phyloP scores from a whole-genome alignment of 805 yeast genomes.

The Yamadazyma scolyti region DNA sequence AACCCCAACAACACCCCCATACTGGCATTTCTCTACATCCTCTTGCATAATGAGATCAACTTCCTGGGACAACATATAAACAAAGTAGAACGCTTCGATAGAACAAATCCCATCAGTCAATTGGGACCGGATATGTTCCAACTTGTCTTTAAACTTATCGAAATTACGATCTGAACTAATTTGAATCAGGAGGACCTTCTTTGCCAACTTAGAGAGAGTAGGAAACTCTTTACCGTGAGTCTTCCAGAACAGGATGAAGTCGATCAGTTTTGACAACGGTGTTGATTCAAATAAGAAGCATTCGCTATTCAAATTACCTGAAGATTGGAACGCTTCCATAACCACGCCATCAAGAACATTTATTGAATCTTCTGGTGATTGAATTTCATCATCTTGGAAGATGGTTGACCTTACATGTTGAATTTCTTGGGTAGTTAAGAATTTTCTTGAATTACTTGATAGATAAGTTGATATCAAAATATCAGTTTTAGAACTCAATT shows the following conservation, averaged over 20 bases:
- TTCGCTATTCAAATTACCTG: constrained; percentile 23
- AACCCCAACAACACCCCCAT: too few species aligned
- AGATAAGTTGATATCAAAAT: constrained; percentile 9
- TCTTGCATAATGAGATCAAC: constrained; percentile 5
- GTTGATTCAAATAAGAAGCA: constrained; percentile 22
- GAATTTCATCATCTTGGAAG: not conserved
- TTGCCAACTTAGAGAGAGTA: constrained; percentile 12
- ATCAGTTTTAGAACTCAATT: constrained; percentile 6
- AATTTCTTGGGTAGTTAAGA: constrained; percentile 7
- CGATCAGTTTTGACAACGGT: constrained; percentile 9
- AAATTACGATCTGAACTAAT: constrained; percentile 13
- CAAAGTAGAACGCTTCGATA: constrained; percentile 7
- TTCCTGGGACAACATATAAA: constrained; percentile 9
- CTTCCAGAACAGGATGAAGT: constrained; percentile 17
- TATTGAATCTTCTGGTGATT: constrained; percentile 9
- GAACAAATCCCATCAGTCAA: constrained; percentile 6
- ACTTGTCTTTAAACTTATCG: constrained; percentile 11
- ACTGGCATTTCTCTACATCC: constrained; percentile 7
- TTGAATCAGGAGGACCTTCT: constrained; percentile 15
- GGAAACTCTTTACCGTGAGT: constrained; percentile 13
- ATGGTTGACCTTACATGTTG: constrained; percentile 4
- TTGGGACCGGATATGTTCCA: constrained; percentile 1
- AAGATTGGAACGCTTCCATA: constrained; percentile 22
- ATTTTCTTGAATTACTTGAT: constrained; percentile 10
- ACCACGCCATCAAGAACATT: constrained; percentile 13